Evolutionary conservation across 2,329 filamentous ascomycete genomes (phyloP), one percentile per base, ranked within the genome.

Genomic region (Pestalotiopsis sp.): DNA sequence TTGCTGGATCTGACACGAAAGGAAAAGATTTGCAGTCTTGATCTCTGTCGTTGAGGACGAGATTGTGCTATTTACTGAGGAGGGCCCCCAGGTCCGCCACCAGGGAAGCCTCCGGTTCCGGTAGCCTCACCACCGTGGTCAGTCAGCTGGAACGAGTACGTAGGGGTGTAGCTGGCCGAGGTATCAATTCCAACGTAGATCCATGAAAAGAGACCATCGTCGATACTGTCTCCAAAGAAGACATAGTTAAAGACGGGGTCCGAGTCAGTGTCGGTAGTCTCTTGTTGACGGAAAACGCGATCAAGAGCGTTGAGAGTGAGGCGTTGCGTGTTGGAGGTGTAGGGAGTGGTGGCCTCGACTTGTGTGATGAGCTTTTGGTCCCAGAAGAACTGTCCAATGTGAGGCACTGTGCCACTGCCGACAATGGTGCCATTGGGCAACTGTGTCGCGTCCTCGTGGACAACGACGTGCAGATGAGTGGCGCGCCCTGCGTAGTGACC

Each of bases 301-400:
- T 66, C 64, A 12, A 31, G 41, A 36, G 52, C 52, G 25, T 66
- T 66, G 5, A 25, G 23, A 27, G 63, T 65, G n/a, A 65, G 20
- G 23, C 36, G 20, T 66, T 80, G 76, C 4, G 63, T 49, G 23
- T 65, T 65, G n/a, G 39, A 17, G 4, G n/a, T 65, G 7, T 65
- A 65, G n/a, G 64, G 64, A 23, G 23, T 20, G 12, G 41, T 45
- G 31, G 64, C 64, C 49, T 66, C 64, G 45, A 66, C 64, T 5
- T 20, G 71, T 27, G 74, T 73, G 71, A 88, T 84, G 7, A 92
- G 84, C 70, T 82, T 81, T 75, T 91, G 86, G 76, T 91, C 88
- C 76, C 90, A 89, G 83, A 89, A 92, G 65, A 90, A 76, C 74
- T 65, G 62, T 11, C 62, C 90, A 57, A 91, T 84, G 79, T 92